Conservation (phyloP, 2,329 filamentous ascomycete genomes). For the Sarocladium oryzae region DNA sequence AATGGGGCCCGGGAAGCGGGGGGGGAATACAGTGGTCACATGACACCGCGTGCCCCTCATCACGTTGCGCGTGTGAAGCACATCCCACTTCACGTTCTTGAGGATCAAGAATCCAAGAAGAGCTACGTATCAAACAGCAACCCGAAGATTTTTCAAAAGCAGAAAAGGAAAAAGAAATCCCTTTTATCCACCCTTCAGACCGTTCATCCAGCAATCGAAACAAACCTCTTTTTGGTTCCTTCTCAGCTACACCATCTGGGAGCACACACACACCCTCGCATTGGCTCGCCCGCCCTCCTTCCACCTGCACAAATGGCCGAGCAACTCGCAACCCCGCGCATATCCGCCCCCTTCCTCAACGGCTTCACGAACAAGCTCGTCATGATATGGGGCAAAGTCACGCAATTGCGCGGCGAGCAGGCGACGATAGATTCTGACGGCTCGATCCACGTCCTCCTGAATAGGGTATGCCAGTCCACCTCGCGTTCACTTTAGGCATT, state of each 20-base stretch:
- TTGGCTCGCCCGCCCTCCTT: too few relatives aligned
- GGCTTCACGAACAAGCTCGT: slow-evolving; percentile 69
- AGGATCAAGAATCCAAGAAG: too few relatives aligned
- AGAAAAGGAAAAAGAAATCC: too few relatives aligned
- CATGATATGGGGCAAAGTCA: slow-evolving; percentile 79
- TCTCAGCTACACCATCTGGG: too few relatives aligned
- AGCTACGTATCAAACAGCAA: too few relatives aligned
- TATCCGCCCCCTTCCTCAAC: slow-evolving; percentile 74
- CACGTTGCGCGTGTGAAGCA: not conserved
- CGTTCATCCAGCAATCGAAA: too few relatives aligned
- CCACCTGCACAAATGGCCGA: too few relatives aligned
- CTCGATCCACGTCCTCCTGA: slow-evolving; percentile 66
- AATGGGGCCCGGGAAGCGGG: too few relatives aligned
- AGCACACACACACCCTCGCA: too few relatives aligned
- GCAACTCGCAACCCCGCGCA: slow-evolving; percentile 66
- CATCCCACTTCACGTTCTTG: slow-evolving; percentile 12
- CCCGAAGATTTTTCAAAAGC: too few relatives aligned
- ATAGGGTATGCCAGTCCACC: slow-evolving; percentile 45
- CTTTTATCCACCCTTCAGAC: too few relatives aligned
- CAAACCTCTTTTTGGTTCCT: too few relatives aligned
- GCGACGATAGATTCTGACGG: slow-evolving; percentile 78
- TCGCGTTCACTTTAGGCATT: not conserved
- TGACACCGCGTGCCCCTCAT: slow-evolving; percentile 4
- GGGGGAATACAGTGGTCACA: not conserved
- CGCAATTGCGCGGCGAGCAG: slow-evolving; percentile 71